These are phyloP conservation scores for Lasiodiplodia sp. DNA, from an alignment of 2,329 filamentous ascomycete genomes.

Conservation along the genomic window DNA sequence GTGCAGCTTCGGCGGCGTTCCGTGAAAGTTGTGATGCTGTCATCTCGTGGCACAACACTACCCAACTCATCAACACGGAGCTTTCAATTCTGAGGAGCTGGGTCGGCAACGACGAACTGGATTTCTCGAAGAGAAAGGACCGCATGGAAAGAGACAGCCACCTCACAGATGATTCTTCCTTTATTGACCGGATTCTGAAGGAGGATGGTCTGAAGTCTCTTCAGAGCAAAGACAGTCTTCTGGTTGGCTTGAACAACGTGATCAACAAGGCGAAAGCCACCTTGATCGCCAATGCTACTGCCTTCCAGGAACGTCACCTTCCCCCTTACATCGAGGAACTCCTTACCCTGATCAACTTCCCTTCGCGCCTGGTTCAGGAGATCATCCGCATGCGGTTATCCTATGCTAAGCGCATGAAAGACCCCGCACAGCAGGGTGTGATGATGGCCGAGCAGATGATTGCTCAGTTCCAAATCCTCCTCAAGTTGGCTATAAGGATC, in stretches of 20 bases:
- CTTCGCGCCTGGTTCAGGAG: conserved; percentile 92
- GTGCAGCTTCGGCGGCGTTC: conserved; percentile 78
- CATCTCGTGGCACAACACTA: conserved; percentile 96
- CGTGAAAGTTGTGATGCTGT: conserved; percentile 85
- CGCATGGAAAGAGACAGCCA: conserved; percentile 74
- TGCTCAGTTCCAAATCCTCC: conserved; percentile 89
- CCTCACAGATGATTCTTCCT: conserved; percentile 87
- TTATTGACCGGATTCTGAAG: conserved; percentile 92
- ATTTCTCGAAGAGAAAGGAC: conserved; percentile 80
- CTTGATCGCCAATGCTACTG: conserved; percentile 82
- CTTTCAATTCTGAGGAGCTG: conserved; percentile 89
- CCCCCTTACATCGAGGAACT: conserved; percentile 97
- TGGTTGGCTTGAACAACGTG: conserved; percentile 81
- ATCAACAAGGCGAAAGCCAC: conserved; percentile 94
- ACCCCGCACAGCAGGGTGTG: conserved; percentile 87
- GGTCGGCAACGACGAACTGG: conserved; percentile 95
- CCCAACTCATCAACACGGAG: conserved; percentile 93
- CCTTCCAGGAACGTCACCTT: conserved; percentile 86
- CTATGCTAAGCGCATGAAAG: conserved; percentile 94
- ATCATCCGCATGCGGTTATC: conserved; percentile 91
- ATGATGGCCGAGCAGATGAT: conserved; percentile 99
- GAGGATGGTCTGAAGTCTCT: conserved; percentile 93
- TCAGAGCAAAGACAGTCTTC: conserved; percentile 84
- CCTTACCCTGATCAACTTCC: conserved; percentile 95
- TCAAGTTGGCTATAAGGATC: conserved; percentile 90